A percentile compares a stretch with the other conserved stretches of the same genome.
Evolutionary conservation across 306 rosid species (phyloP).

Genomic region (Vigna angularis): DNA sequence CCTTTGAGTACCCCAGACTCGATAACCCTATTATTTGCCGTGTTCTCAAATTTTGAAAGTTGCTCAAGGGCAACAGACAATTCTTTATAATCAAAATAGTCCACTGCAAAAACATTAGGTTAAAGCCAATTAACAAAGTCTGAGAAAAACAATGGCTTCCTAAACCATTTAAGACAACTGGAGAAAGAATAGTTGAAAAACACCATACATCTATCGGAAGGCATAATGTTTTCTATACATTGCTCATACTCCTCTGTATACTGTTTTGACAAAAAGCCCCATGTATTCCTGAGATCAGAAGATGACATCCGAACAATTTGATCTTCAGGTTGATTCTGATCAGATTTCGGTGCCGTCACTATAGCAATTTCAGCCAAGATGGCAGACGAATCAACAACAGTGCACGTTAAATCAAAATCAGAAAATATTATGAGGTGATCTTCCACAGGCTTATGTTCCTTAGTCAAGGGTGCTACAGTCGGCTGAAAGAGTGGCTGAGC

Average conservation of each 20-base stretch:
- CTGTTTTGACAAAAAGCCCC: slow-evolving; percentile 79
- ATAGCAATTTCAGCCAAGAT: slow-evolving; percentile 97
- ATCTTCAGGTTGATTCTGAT: slow-evolving; percentile 73
- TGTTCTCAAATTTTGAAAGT: slow-evolving; percentile 85
- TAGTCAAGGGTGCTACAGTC: slow-evolving; percentile 81
- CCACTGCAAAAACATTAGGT: slow-evolving; percentile 61
- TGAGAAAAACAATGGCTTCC: slow-evolving; percentile 33
- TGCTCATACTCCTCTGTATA: slow-evolving; percentile 94
- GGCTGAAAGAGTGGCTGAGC: slow-evolving; percentile 87
- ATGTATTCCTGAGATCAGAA: slow-evolving; percentile 78
- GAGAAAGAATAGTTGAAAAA: slow-evolving; percentile 30
- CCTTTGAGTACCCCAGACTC: slow-evolving; percentile 95
- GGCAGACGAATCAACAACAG: slow-evolving; percentile 93
- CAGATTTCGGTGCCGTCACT: slow-evolving; percentile 84
- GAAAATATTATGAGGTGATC: slow-evolving; percentile 77
- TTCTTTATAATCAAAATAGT: slow-evolving; percentile 59
- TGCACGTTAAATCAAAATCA: slow-evolving; percentile 98
- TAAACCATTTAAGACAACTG: slow-evolving; percentile 26
- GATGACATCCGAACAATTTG: slow-evolving; percentile 77
- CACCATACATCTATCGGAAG: slow-evolving; percentile 65
- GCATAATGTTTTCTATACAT: slow-evolving; percentile 81
- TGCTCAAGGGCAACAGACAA: slow-evolving; percentile 74
- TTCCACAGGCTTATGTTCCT: slow-evolving; percentile 69
- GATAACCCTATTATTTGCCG: slow-evolving; percentile 84
- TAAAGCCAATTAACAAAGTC: slow-evolving; percentile 43